Evolutionary conservation across 345 rosid species (phyloP).

Genomic region (Euphorbia tirucalli): DNA sequence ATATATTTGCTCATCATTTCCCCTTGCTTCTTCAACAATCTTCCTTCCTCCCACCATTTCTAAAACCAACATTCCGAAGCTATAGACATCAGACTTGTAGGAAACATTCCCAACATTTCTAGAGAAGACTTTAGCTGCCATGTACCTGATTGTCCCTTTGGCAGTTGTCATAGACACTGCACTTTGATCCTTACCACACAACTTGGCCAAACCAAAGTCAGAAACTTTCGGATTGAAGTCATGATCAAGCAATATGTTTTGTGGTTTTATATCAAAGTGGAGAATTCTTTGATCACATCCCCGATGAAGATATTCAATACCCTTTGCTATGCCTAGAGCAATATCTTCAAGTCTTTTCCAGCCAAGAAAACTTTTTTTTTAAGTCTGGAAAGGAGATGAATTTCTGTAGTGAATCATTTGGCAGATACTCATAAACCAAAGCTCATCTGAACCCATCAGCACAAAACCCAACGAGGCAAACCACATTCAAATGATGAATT

Average conservation of each 20-base stretch:
- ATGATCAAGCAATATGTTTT: slow-evolving; percentile 1
- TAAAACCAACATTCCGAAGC: slow-evolving; percentile 14
- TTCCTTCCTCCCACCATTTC: slow-evolving; percentile 16
- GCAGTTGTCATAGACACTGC: slow-evolving; percentile 14
- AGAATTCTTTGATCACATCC: slow-evolving; percentile 16
- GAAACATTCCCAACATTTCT: slow-evolving; percentile 15
- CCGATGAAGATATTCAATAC: slow-evolving; percentile 9
- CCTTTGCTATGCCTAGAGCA: slow-evolving; percentile 5
- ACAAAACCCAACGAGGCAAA: slow-evolving; percentile 15
- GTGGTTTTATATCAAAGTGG: slow-evolving; percentile 12
- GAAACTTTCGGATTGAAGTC: slow-evolving; percentile 11
- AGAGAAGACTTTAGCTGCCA: slow-evolving; percentile 13
- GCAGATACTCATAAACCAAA: slow-evolving; percentile 8
- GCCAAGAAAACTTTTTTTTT: slow-evolving; percentile 3
- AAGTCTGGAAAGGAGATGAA: background rate
- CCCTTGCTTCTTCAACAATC: background rate
- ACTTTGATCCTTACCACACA: slow-evolving; percentile 16
- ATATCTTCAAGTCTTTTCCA: slow-evolving; percentile 11
- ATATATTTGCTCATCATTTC: slow-evolving; percentile 1
- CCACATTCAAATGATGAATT: slow-evolving; percentile 11
- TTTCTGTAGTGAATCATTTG: slow-evolving; percentile 5
- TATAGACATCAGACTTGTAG: slow-evolving; percentile 6
- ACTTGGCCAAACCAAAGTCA: slow-evolving; percentile 10
- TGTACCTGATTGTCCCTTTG: slow-evolving; percentile 8
- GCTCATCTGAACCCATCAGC: slow-evolving; percentile 20